Base-by-base conservation (phyloP, 805 yeast species). In the Suhomyces xylopsoci region DNA sequence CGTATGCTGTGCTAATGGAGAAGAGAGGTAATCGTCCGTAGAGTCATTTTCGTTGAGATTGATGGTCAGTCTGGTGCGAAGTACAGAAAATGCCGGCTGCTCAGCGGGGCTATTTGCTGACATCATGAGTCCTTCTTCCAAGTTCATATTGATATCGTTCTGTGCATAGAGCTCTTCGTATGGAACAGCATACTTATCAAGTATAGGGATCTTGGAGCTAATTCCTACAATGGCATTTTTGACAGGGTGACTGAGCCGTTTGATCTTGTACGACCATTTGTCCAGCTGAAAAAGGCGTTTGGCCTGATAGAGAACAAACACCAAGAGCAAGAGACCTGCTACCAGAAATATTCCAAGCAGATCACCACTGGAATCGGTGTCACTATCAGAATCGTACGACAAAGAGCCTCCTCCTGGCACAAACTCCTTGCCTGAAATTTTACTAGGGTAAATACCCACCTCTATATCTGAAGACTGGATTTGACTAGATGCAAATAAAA, bases 401-500 rank as follows among this genome's bases (percentile, higher is more conserved):
- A 34, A 19, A 7, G 17, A 30, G 4, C 55, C 64, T 4, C 68
- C 69, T 1, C 73, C 75, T 19, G 76, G 63, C 3, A 73, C 66
- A 57, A 71, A 73, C 24, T 51, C 34, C 36, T 61, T 64, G 3
- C 66, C 68, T 0, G 76, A 66, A 7, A 72, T 62, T 8, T 66
- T 70, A 55, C 81, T 72, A 2, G 81, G 78, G 22, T 65, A 61
- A 14, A 79, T 68, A 2, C 81, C 83, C 19, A 73, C 65, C 1
- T 63, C 49, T 26, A 51, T 24, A 4, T 47, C 50, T 1, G 20
- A 15, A 8, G 52, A 66, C 2, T 46, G 26, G 6, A 89, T 77
- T 56, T 83, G 84, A 14, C 92, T 81, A 0, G 96, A 84, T 0
- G 97, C 97, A 66, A 84, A 89, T 10, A 93, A 67, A 3, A 94